Evolutionary conservation across 202 grass and related monocot genomes (phyloP).

Genomic region (Panicum hallii): DNA sequence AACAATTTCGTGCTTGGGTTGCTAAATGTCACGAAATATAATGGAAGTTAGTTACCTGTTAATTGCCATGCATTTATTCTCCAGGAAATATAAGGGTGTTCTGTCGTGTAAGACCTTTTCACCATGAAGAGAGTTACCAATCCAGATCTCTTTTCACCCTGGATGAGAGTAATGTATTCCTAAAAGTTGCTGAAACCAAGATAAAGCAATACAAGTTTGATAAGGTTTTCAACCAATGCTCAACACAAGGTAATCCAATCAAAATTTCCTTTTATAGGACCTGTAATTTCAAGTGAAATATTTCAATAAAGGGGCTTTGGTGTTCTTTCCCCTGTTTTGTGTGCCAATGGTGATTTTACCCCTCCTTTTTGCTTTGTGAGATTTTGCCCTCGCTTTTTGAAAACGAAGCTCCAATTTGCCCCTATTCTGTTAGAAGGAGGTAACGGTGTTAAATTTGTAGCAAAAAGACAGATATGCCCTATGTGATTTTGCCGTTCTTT

Average conservation of each 20-base stretch:
- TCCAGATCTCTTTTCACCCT: constrained; percentile 59
- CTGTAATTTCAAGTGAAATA: neutral
- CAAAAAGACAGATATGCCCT: no score
- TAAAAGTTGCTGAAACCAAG: constrained; percentile 75
- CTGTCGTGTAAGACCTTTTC: constrained; percentile 84
- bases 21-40: constrained; percentile 1
- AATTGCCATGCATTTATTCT: constrained; percentile 39
- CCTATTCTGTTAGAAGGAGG: no score
- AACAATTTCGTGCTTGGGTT: constrained; percentile 16
- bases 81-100: constrained; percentile 95
- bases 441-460: no score
- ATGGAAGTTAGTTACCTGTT: constrained; percentile 13
- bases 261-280: constrained; percentile 5
- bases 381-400: no score
- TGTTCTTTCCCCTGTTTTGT: no score
- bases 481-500: no score
- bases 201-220: constrained; percentile 96
- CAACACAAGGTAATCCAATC: constrained; percentile 87
- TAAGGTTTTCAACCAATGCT: constrained; percentile 80
- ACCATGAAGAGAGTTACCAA: constrained; percentile 55
- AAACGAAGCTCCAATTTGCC: no score
- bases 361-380: no score
- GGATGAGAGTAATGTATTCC: constrained; percentile 72
- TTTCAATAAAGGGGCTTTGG: constrained; percentile 7
- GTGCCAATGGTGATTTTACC: no score